Percentiles rank a stretch among this genome's conserved stretches.
phyloP scores from a whole-genome alignment of 805 yeast species.

The Schwanniomyces vanrijiae region DNA sequence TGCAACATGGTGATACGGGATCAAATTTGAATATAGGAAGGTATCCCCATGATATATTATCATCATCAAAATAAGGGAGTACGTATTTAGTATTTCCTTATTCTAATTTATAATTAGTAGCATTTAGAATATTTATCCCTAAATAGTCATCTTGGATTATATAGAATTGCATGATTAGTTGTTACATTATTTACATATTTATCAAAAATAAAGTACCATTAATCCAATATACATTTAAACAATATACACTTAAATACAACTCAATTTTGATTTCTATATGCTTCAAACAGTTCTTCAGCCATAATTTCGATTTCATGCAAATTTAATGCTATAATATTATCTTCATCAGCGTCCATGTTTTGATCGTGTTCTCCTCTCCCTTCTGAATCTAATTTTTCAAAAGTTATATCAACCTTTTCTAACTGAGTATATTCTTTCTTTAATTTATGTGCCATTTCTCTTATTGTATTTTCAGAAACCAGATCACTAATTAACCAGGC shows the following conservation, averaged over 20 bases:
- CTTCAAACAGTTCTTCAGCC: conserved; percentile 45
- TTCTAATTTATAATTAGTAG: background rate
- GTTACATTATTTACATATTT: background rate
- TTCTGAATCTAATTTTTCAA: conserved; percentile 45
- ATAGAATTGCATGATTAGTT: conserved; percentile 1
- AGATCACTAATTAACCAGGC: conserved; percentile 67
- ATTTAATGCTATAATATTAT: conserved; percentile 44
- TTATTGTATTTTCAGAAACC: conserved; percentile 57
- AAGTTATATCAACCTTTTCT: conserved; percentile 48
- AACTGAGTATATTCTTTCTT: conserved; percentile 40
- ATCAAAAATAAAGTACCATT: background rate
- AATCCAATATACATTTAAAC: background rate
- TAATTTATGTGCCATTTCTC: conserved; percentile 68
- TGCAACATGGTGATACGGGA: background rate
- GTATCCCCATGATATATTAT: conserved; percentile 30
- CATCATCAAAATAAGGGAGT: conserved; percentile 9
- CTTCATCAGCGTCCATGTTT: conserved; percentile 13
- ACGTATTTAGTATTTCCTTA: background rate
- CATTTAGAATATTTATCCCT: background rate
- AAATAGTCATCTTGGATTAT: conserved; percentile 4
- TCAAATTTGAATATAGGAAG: conserved; percentile 23
- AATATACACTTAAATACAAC: background rate
- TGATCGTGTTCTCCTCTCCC: conserved; percentile 10
- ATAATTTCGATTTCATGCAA: conserved; percentile 57
- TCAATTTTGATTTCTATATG: conserved; percentile 7